Evolutionary conservation across 345 rosid species (phyloP).

Genomic region (Arabis alpina): DNA sequence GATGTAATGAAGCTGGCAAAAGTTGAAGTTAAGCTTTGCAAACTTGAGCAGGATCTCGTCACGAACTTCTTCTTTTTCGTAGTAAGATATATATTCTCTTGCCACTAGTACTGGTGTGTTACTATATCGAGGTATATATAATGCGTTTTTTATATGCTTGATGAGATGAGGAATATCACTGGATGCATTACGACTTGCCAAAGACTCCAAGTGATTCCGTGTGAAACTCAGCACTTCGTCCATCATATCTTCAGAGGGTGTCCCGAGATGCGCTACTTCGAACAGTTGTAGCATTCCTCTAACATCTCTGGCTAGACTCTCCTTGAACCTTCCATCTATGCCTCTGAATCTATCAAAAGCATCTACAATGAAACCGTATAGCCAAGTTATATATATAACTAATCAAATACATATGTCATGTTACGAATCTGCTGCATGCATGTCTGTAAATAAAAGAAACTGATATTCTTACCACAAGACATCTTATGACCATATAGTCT

Average conservation of each 20-base stretch:
- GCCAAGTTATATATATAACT: not conserved
- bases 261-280: slow-evolving; percentile 18
- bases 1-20: slow-evolving; percentile 23
- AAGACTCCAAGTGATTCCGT: slow-evolving; percentile 5
- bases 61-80: slow-evolving; percentile 27
- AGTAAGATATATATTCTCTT: slow-evolving; percentile 35
- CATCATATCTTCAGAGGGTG: slow-evolving; percentile 28
- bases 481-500: slow-evolving; percentile 16
- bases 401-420: not conserved
- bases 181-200: not conserved
- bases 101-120: not conserved
- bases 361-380: slow-evolving; percentile 3
- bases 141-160: slow-evolving; percentile 9
- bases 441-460: not conserved
- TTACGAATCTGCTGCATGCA: not conserved
- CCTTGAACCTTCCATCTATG: slow-evolving; percentile 29
- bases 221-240: slow-evolving; percentile 26
- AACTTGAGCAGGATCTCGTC: slow-evolving; percentile 8
- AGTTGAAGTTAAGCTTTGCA: slow-evolving; percentile 31
- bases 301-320: slow-evolving; percentile 8
- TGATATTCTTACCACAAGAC: slow-evolving; percentile 27
- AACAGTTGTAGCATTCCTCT: slow-evolving; percentile 26
- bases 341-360: slow-evolving; percentile 26
- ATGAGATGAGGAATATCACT: slow-evolving; percentile 1
- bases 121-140: slow-evolving; percentile 1